These are phyloP conservation scores for Alternaria sp. DNA, from an alignment of 2,329 filamentous ascomycete species.

Conservation along the genomic window DNA sequence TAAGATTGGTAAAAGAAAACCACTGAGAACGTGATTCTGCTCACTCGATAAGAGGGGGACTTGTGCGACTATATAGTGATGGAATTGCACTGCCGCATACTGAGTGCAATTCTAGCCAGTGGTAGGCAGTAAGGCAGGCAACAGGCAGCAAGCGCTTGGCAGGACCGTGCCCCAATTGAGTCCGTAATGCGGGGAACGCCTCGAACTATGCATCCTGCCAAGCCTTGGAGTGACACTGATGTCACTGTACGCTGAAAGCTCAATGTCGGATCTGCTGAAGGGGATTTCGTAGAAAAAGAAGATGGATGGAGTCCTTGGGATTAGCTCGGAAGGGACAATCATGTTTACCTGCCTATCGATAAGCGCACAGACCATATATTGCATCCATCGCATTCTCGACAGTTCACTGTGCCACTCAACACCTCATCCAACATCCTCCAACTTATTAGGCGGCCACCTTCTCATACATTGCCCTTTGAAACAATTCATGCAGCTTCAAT, in stretches of 20 bases:
- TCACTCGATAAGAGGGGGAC: neutral
- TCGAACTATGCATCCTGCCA: too few species aligned
- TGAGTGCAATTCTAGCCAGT: neutral
- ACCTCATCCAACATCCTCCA: neutral
- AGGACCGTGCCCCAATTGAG: neutral
- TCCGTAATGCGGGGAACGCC: neutral
- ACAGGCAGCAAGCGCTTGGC: constrained; percentile 7
- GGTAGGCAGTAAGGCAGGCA: neutral
- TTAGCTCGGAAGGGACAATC: neutral
- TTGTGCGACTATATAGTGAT: neutral
- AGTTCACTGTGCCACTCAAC: neutral
- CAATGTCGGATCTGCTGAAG: neutral
- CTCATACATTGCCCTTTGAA: constrained; percentile 11
- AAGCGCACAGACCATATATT: neutral
- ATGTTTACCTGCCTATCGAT: neutral
- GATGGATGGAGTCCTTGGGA: neutral
- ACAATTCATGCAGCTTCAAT: constrained; percentile 7
- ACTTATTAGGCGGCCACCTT: neutral
- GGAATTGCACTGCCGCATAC: neutral
- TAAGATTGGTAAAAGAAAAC: neutral
- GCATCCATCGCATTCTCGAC: neutral
- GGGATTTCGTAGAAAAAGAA: neutral
- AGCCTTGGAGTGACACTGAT: neutral
- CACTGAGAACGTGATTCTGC: neutral
- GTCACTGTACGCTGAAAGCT: neutral